A percentile compares a stretch with the other conserved stretches of the same genome.
Conservation (phyloP, 1,284 basidiomycete species). For the Boletellus dicymbophilus region DNA sequence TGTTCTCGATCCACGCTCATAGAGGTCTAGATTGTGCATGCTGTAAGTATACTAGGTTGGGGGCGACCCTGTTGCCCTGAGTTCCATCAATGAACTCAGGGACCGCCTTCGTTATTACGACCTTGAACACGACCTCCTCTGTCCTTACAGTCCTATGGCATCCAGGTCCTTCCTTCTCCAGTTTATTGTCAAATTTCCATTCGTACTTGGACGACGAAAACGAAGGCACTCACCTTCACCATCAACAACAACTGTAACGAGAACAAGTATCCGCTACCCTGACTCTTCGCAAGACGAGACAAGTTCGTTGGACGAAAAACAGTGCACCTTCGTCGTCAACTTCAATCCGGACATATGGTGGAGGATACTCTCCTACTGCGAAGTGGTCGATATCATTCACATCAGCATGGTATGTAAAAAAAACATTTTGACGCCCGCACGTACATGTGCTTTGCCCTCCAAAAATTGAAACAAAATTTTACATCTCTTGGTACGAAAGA, state of each 20-base stretch:
- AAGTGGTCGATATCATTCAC: conserved; percentile 10
- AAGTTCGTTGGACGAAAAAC: neutral
- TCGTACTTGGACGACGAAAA: neutral
- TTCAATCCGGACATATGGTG: conserved; percentile 10
- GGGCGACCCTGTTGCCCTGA: too few species aligned
- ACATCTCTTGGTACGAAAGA: neutral
- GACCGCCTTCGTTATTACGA: too few species aligned
- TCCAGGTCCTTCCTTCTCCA: neutral
- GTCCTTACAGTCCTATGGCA: neutral
- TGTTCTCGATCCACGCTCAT: too few species aligned
- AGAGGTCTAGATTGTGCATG: too few species aligned
- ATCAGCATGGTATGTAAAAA: conserved; percentile 18
- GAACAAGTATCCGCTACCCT: neutral
- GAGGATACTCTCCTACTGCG: conserved; percentile 16
- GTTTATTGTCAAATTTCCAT: neutral
- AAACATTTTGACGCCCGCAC: too few species aligned
- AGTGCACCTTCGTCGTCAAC: neutral
- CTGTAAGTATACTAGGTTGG: too few species aligned
- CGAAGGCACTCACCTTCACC: neutral
- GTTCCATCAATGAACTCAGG: neutral
- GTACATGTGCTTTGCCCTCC: neutral
- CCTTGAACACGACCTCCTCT: neutral
- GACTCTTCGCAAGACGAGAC: neutral
- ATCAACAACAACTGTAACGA: too few species aligned
- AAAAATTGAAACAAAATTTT: too few species aligned